Evolutionary conservation across 345 rosid species (phyloP).

Genomic region (Firmiana major): DNA sequence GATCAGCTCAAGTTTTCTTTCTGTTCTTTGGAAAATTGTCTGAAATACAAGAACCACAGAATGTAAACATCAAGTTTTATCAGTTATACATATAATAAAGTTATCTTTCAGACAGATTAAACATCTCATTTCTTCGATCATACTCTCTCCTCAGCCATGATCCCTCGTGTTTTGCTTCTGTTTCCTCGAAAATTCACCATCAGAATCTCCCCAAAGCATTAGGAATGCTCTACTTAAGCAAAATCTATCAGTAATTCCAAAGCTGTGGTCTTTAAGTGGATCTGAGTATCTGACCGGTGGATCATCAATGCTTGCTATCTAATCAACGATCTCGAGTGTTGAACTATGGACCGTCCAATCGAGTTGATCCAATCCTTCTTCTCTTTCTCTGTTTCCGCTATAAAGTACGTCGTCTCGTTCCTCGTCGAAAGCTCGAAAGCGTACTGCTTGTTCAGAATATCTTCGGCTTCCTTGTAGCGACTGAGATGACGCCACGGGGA

Average conservation of each 20-base stretch:
- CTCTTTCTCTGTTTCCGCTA: conserved; percentile 68
- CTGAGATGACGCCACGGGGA: conserved; percentile 64
- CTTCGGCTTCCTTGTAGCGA: conserved; percentile 63
- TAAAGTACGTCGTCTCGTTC: too few relatives aligned
- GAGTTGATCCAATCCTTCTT: conserved; percentile 85
- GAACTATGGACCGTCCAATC: conserved; percentile 69
- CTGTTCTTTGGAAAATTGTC: neutral
- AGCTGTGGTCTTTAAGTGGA: too few relatives aligned
- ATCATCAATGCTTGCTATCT: conserved; percentile 42
- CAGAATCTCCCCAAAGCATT: neutral
- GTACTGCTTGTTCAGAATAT: conserved; percentile 51
- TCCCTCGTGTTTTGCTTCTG: too few relatives aligned
- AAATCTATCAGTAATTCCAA: neutral
- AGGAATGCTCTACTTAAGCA: neutral
- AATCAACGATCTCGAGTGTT: conserved; percentile 62
- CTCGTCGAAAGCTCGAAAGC: too few relatives aligned
- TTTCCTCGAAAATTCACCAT: neutral
- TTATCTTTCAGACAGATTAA: neutral
- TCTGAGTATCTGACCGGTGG: neutral
- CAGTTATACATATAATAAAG: neutral
- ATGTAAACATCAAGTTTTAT: neutral
- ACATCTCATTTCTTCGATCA: too few relatives aligned
- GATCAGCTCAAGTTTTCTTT: neutral
- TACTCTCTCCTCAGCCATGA: too few relatives aligned
- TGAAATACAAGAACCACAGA: neutral